phyloP scores from a whole-genome alignment of 2,329 filamentous ascomycete genomes.

The Sporothrix dimorphospora region DNA sequence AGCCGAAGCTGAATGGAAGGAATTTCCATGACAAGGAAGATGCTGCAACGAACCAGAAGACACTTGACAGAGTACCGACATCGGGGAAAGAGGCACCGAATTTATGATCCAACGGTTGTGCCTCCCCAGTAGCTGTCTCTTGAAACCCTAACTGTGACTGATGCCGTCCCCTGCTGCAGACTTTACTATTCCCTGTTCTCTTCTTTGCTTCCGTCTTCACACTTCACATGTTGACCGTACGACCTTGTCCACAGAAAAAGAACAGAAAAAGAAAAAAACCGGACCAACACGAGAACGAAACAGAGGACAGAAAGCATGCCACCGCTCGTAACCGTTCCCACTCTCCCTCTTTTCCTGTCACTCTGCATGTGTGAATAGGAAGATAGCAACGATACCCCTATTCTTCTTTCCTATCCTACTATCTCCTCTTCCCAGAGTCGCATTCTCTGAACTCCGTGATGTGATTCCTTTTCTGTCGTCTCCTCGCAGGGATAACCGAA shows the following conservation, averaged over 20 bases:
- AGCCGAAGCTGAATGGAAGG: neutral
- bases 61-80: neutral
- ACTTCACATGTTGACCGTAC: neutral
- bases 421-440: neutral
- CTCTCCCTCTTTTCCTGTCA: neutral
- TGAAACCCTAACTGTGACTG: constrained; percentile 1
- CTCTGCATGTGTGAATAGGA: neutral
- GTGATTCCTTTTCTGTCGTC: neutral
- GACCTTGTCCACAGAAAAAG: neutral
- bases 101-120: neutral
- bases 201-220: neutral
- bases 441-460: neutral
- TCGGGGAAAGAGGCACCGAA: neutral
- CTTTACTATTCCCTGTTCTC: neutral
- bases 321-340: neutral
- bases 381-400: neutral
- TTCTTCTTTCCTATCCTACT: neutral
- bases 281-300: constrained; percentile 2
- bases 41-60: too few relatives aligned
- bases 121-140: neutral
- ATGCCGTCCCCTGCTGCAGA: neutral
- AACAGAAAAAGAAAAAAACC: neutral
- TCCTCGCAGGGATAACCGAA: neutral
- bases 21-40: neutral
- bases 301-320: neutral